Conservation (phyloP, 2,329 filamentous ascomycete genomes). For the Aspergillus sp. region DNA sequence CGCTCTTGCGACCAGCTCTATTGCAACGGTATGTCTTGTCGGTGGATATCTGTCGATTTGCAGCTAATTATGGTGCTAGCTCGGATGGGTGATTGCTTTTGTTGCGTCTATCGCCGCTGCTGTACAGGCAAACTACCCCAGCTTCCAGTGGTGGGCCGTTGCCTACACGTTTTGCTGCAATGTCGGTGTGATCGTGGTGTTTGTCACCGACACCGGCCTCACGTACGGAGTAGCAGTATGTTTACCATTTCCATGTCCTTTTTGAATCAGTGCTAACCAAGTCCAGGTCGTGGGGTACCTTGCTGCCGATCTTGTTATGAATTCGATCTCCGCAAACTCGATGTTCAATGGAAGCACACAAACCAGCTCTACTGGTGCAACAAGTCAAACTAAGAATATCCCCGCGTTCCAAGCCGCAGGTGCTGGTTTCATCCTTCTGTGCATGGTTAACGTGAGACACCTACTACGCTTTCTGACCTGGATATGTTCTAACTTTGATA, state of each 20-base stretch:
- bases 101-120: slow-evolving; percentile 77
- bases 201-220: slow-evolving; percentile 79
- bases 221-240: slow-evolving; percentile 85
- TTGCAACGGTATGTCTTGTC: slow-evolving; percentile 70
- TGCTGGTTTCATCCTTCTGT: slow-evolving; percentile 89
- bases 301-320: slow-evolving; percentile 77
- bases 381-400: slow-evolving; percentile 41
- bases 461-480: background rate
- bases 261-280: slow-evolving; percentile 25
- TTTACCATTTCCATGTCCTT: slow-evolving; percentile 1
- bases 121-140: slow-evolving; percentile 63
- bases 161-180: slow-evolving; percentile 85
- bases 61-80: slow-evolving; percentile 51
- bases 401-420: slow-evolving; percentile 77
- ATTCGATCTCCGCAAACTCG: slow-evolving; percentile 81
- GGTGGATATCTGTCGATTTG: background rate
- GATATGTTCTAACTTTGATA: slow-evolving; percentile 41
- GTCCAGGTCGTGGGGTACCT: slow-evolving; percentile 79
- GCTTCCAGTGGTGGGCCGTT: slow-evolving; percentile 89
- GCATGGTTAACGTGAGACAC: slow-evolving; percentile 78
- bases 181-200: slow-evolving; percentile 73
- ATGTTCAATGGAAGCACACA: slow-evolving; percentile 67
- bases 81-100: slow-evolving; percentile 93
- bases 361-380: background rate
- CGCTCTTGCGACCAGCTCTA: slow-evolving; percentile 89